Conservation (phyloP, 306 rosid genomes). For the Cicer bijugum region DNA sequence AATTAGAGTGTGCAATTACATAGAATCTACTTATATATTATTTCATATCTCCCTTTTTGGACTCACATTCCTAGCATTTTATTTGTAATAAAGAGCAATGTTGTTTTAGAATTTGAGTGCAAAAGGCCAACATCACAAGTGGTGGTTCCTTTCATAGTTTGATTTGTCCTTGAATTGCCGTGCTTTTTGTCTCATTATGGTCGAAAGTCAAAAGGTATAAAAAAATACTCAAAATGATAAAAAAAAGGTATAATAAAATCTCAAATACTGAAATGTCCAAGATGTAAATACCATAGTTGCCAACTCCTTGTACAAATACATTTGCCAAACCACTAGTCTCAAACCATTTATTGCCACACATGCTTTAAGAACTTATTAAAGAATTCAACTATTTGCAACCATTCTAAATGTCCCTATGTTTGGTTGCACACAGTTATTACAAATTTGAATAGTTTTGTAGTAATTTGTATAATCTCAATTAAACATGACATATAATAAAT, state of each 20-base stretch:
- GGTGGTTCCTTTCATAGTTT: conserved; percentile 17
- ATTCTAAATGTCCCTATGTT: conserved; percentile 34
- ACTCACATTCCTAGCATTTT: neutral
- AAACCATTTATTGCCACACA: conserved; percentile 27
- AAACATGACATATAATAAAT: conserved; percentile 5
- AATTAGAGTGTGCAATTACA: neutral
- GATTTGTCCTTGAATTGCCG: conserved; percentile 25
- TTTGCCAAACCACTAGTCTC: conserved; percentile 38
- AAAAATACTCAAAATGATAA: neutral
- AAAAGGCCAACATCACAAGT: no score
- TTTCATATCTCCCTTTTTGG: neutral
- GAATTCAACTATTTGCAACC: conserved; percentile 37
- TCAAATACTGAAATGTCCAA: neutral
- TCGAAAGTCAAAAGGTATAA: neutral
- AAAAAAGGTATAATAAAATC: neutral
- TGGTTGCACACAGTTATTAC: conserved; percentile 18
- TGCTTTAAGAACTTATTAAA: conserved; percentile 26
- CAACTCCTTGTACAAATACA: conserved; percentile 41
- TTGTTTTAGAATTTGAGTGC: neutral
- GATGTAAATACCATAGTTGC: conserved; percentile 13
- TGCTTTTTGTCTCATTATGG: conserved; percentile 21
- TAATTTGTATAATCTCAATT: conserved; percentile 35
- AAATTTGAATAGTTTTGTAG: conserved; percentile 34
- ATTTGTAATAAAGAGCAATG: neutral
- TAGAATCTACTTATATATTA: neutral